These are phyloP conservation scores for Tanacetum coccineum DNA, from an alignment of 129 eudicot genomes.

Conservation along the genomic window DNA sequence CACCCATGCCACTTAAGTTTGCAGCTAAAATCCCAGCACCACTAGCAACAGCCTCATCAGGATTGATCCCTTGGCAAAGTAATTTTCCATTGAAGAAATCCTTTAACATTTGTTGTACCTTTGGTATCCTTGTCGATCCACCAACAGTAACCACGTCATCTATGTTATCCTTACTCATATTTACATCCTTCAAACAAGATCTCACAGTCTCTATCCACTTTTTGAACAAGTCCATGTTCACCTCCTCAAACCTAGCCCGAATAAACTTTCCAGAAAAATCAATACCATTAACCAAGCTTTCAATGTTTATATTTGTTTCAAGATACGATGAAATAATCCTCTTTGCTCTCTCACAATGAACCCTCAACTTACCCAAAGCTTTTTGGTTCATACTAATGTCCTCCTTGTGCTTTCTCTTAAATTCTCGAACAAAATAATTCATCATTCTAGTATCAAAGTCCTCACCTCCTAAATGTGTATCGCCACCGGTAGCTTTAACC, in stretches of 20 bases:
- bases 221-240: slow-evolving; percentile 12
- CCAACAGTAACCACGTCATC: slow-evolving; percentile 26
- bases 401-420: slow-evolving; percentile 22
- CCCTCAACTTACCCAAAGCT: slow-evolving; percentile 33
- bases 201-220: slow-evolving; percentile 13
- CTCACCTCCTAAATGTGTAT: slow-evolving; percentile 32
- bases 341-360: slow-evolving; percentile 28
- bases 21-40: slow-evolving; percentile 27
- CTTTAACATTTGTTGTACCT: slow-evolving; percentile 14
- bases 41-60: slow-evolving; percentile 29
- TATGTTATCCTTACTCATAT: neutral
- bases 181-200: neutral
- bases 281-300: slow-evolving; percentile 15
- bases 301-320: slow-evolving; percentile 18
- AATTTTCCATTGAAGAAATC: slow-evolving; percentile 19
- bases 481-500: slow-evolving; percentile 35
- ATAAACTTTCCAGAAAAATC: slow-evolving; percentile 22
- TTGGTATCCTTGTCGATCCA: slow-evolving; percentile 20
- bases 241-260: slow-evolving; percentile 24
- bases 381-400: slow-evolving; percentile 22
- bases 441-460: slow-evolving; percentile 33
- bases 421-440: slow-evolving; percentile 9
- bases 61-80: slow-evolving; percentile 17
- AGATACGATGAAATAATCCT: slow-evolving; percentile 16
- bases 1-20: slow-evolving; percentile 16